phyloP scores from a whole-genome alignment of 2,329 filamentous ascomycete genomes.

The Endoconidiophora laricicola region DNA sequence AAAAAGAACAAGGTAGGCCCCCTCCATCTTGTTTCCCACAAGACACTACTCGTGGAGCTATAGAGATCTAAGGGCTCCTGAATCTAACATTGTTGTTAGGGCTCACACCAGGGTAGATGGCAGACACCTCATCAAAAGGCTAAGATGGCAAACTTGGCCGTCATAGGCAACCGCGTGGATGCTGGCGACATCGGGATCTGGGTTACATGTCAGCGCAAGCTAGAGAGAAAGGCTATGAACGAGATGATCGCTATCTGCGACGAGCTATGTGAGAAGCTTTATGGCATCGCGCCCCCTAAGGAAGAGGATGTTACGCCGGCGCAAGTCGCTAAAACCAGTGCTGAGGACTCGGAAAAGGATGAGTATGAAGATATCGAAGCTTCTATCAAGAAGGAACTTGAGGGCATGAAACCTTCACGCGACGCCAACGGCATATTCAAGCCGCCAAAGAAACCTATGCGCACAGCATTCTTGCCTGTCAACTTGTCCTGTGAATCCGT shows the following conservation, averaged over 20 bases:
- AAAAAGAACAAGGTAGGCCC: conserved; percentile 27
- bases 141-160: conserved; percentile 27
- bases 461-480: conserved; percentile 34
- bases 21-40: neutral
- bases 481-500: conserved; percentile 43
- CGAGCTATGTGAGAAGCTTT: conserved; percentile 48
- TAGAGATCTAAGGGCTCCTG: neutral
- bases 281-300: conserved; percentile 29
- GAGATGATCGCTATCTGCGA: conserved; percentile 52
- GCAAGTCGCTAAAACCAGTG: neutral
- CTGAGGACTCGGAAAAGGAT: conserved; percentile 25
- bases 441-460: conserved; percentile 17
- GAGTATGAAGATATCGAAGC: conserved; percentile 52
- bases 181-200: conserved; percentile 59
- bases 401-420: conserved; percentile 34
- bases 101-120: conserved; percentile 33
- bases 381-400: conserved; percentile 56
- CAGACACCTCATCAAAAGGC: conserved; percentile 41
- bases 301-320: conserved; percentile 17
- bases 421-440: conserved; percentile 14
- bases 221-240: conserved; percentile 50
- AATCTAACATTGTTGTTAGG: neutral
- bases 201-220: conserved; percentile 58
- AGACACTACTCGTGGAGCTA: neutral
- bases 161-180: conserved; percentile 34